Evolutionary conservation across 2,329 filamentous ascomycete genomes (phyloP), one percentile per base, ranked within the genome.

Genomic region (Simplicillium sp.): DNA sequence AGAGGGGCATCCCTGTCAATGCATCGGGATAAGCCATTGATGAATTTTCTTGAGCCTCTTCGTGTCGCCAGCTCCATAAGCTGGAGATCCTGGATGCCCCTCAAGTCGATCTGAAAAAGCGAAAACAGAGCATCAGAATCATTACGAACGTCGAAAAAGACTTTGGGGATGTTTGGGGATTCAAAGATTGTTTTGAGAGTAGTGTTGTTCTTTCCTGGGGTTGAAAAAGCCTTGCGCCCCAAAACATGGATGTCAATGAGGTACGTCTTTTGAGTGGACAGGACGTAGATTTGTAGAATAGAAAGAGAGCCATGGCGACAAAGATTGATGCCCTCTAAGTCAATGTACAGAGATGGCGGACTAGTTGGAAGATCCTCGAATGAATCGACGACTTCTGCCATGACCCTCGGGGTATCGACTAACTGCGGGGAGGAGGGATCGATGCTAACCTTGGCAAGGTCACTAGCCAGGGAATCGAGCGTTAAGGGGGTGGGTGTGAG

Each of bases 71-170:
- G 48, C 50, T 80, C 73, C 65, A 80, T 71, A 1, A 80, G 58
- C 49, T 81, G 74, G 0, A 80, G 40, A 47, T 80, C 73, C 3
- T 66, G 45, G 9, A 78, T 50, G 0, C 70, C 66, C 0, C 47
- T 43, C 0, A 80, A 48, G 0, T 42, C 17, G 44, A 80, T 59
- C 0, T 50, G 33, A 45, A 57, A 77, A 29, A 64, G 67, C 35
- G 34, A 50, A 49, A 61, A 75, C 0, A 81, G 54, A 0, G 75
- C 73, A 47, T 79, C 70, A 0, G 75, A 73, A 48, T 78, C 73
- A 46, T 71, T 73, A 3, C 74, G 70, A 13, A 80, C 60, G 44
- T 81, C 75, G 48, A 77, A 80, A 44, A 80, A 65, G 25, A 70
- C 67, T 46, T 80, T 79, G 0, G 57, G 53, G 13, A 70, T 31